phyloP scores from a whole-genome alignment of 2,329 filamentous ascomycete species.

The Exophiala mesophila region DNA sequence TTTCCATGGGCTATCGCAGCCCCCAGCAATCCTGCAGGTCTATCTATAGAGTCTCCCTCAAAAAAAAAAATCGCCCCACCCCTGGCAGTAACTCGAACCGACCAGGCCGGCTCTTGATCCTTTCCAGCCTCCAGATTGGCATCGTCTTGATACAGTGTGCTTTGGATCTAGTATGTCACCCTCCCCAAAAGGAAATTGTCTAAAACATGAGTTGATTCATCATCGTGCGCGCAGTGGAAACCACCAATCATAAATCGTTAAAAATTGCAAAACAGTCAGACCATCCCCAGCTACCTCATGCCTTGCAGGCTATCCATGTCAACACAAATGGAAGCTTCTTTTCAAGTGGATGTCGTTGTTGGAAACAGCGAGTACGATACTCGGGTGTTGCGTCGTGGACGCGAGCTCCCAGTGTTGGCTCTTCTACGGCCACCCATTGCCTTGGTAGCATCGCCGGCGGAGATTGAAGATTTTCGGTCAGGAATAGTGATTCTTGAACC shows the following conservation, averaged over 20 bases:
- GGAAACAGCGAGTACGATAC: conserved; percentile 45
- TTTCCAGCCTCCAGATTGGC: too few relatives aligned
- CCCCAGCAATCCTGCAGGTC: too few relatives aligned
- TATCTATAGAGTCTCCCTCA: too few relatives aligned
- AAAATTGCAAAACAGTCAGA: conserved; percentile 4
- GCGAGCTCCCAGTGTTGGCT: conserved; percentile 19
- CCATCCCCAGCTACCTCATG: background rate
- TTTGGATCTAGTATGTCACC: background rate
- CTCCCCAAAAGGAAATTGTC: background rate
- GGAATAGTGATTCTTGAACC: conserved; percentile 20
- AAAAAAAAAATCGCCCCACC: too few relatives aligned
- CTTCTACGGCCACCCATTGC: conserved; percentile 15
- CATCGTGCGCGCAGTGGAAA: conserved; percentile 17
- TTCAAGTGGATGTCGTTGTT: conserved; percentile 16
- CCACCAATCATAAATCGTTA: conserved; percentile 19
- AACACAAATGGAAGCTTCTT: background rate
- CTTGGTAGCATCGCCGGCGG: conserved; percentile 6
- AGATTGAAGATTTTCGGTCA: conserved; percentile 22
- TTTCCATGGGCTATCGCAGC: too few relatives aligned
- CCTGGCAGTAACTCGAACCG: too few relatives aligned
- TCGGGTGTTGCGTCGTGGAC: conserved; percentile 25
- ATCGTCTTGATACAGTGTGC: too few relatives aligned
- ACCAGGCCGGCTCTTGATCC: too few relatives aligned
- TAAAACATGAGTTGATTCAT: conserved; percentile 8
- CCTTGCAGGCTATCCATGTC: too few relatives aligned